Evolutionary conservation across 2,329 filamentous ascomycete species (phyloP).

Genomic region (Calycina herbarum): DNA sequence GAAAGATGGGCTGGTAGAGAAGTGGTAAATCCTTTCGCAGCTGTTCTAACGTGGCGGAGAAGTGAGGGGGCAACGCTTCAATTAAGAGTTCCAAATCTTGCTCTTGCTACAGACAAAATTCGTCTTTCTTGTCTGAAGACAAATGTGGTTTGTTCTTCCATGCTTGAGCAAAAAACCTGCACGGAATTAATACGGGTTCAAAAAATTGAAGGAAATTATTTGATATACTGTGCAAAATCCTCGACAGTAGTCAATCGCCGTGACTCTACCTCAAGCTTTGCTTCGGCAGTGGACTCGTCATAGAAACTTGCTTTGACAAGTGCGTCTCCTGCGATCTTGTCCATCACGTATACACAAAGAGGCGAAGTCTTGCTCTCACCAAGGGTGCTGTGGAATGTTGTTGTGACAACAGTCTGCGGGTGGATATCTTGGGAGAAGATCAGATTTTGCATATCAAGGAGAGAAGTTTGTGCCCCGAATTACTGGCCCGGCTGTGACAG

Average conservation of each 20-base stretch:
- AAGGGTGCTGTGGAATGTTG: slow-evolving; percentile 19
- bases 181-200: not conserved
- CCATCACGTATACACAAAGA: slow-evolving; percentile 14
- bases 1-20: not conserved
- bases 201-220: not conserved
- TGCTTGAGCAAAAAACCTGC: not conserved
- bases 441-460: slow-evolving; percentile 12
- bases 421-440: slow-evolving; percentile 17
- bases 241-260: not conserved
- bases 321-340: slow-evolving; percentile 13
- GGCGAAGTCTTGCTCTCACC: slow-evolving; percentile 8
- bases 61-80: not conserved
- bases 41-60: not conserved
- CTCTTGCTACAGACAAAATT: not conserved
- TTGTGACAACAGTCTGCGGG: slow-evolving; percentile 11
- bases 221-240: not conserved
- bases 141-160: not conserved
- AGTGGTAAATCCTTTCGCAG: not conserved
- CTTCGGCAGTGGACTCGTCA: not conserved
- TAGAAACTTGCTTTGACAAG: slow-evolving; percentile 4
- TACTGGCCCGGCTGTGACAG: slow-evolving; percentile 7
- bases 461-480: not conserved
- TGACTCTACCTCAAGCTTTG: not conserved
- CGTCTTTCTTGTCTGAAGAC: not conserved
- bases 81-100: not conserved